Evolutionary conservation across 1,139 yeast genomes (phyloP).

Genomic region (Scheffersomyces segobiensis): DNA sequence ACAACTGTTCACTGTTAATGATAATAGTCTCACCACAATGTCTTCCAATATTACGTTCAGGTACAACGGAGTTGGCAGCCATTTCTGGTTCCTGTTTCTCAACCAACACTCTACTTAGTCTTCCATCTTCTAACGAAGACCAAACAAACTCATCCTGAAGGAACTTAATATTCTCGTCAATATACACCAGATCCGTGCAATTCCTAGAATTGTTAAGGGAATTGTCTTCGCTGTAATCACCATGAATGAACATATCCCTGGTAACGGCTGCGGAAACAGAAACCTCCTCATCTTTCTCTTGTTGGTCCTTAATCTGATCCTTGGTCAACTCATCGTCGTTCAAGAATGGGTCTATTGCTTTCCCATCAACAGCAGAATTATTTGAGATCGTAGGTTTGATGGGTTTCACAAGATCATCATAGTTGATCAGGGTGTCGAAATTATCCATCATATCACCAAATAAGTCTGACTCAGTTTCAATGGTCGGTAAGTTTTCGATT

Average conservation of each 20-base stretch:
- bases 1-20: constrained; percentile 32
- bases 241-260: not conserved
- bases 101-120: not conserved
- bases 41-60: not conserved
- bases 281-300: constrained; percentile 26
- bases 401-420: constrained; percentile 1
- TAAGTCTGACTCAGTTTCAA: constrained; percentile 33
- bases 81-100: not conserved
- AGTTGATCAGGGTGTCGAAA: constrained; percentile 22
- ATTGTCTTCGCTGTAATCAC: constrained; percentile 1
- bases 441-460: constrained; percentile 36
- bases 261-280: not conserved
- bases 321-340: constrained; percentile 46
- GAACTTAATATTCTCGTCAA: constrained; percentile 37
- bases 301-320: constrained; percentile 46
- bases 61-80: not conserved
- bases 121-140: constrained; percentile 17
- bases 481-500: constrained; percentile 25
- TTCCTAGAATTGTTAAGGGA: constrained; percentile 5
- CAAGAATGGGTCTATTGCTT: constrained; percentile 35
- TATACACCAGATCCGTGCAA: constrained; percentile 25
- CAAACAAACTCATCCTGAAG: constrained; percentile 34
- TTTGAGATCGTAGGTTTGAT: constrained; percentile 5
- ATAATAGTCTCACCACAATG: constrained; percentile 16
- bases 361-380: not conserved